These are phyloP conservation scores for Anacardium occidentale DNA, from an alignment of 345 rosid species.

Conservation along the genomic window DNA sequence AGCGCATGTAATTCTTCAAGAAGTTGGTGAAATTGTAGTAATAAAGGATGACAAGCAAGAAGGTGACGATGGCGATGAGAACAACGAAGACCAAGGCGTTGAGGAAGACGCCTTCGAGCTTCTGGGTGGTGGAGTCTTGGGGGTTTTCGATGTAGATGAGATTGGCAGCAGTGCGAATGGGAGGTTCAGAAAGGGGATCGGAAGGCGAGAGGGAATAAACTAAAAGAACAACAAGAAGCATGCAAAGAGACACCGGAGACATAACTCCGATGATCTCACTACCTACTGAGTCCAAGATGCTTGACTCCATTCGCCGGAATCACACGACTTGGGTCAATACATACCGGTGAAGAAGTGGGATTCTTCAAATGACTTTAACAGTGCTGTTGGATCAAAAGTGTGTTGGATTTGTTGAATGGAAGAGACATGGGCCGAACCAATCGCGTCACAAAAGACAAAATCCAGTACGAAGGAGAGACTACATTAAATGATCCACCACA, in stretches of 20 bases:
- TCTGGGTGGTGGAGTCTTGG: constrained; percentile 68
- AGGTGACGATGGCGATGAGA: constrained; percentile 73
- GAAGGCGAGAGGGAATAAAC: constrained; percentile 80
- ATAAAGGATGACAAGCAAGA: constrained; percentile 78
- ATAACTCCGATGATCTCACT: constrained; percentile 92
- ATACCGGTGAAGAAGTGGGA: neutral
- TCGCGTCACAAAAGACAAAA: too few relatives aligned
- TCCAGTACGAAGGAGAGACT: too few relatives aligned
- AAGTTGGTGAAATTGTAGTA: constrained; percentile 88
- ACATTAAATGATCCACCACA: too few relatives aligned
- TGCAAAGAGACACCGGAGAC: constrained; percentile 94
- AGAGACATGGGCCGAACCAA: too few relatives aligned
- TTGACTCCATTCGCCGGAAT: constrained; percentile 49
- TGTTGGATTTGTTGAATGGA: too few relatives aligned
- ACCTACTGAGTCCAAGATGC: constrained; percentile 72
- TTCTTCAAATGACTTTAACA: too few relatives aligned
- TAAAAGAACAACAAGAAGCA: constrained; percentile 88
- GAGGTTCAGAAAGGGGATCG: constrained; percentile 44
- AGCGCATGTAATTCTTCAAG: constrained; percentile 93
- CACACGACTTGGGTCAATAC: constrained; percentile 14
- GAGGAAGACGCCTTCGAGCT: constrained; percentile 82
- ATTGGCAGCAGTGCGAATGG: constrained; percentile 90
- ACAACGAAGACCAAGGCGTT: constrained; percentile 85
- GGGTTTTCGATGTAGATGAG: constrained; percentile 88
- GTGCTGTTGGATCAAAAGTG: too few relatives aligned